Conservation (phyloP, 2,329 filamentous ascomycete species). For the Herpotrichia juniperi region DNA sequence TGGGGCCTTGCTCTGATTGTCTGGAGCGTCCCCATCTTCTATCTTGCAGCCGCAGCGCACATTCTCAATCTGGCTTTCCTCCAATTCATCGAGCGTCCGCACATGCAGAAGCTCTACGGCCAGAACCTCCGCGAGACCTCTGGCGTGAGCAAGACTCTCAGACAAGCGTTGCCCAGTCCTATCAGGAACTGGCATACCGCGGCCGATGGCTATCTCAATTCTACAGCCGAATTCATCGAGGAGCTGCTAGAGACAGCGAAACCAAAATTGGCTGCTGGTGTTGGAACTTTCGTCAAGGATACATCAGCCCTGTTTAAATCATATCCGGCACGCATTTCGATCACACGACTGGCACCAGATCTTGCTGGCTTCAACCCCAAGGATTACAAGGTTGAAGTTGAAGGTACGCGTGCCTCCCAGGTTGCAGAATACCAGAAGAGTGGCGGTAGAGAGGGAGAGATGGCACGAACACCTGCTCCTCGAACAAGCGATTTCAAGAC, state of each 20-base stretch:
- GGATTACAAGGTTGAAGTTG: constrained; percentile 78
- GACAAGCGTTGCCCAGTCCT: constrained; percentile 81
- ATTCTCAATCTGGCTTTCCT: constrained; percentile 86
- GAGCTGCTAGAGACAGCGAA: constrained; percentile 85
- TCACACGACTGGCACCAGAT: constrained; percentile 80
- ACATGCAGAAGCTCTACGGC: constrained; percentile 98
- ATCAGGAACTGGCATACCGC: constrained; percentile 84
- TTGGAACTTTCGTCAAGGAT: constrained; percentile 86
- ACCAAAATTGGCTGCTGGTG: constrained; percentile 83
- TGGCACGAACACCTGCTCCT: constrained; percentile 69
- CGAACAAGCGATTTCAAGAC: constrained; percentile 70
- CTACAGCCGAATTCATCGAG: constrained; percentile 87
- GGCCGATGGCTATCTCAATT: constrained; percentile 84
- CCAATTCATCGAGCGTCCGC: constrained; percentile 90
- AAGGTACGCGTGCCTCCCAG: constrained; percentile 63
- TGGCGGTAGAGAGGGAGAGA: constrained; percentile 75
- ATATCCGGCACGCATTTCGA: constrained; percentile 83
- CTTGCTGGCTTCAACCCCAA: constrained; percentile 79
- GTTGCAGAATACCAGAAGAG: constrained; percentile 63
- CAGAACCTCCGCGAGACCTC: constrained; percentile 82
- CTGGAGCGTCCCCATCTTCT: constrained; percentile 84
- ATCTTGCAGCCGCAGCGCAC: constrained; percentile 84
- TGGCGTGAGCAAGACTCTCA: constrained; percentile 89
- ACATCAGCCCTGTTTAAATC: constrained; percentile 87
- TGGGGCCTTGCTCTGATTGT: constrained; percentile 96